Percentiles rank a stretch among this genome's conserved stretches.
Evolutionary conservation across 768 basidiomycete genomes (phyloP).

Genomic region (Crucibulum laeve): DNA sequence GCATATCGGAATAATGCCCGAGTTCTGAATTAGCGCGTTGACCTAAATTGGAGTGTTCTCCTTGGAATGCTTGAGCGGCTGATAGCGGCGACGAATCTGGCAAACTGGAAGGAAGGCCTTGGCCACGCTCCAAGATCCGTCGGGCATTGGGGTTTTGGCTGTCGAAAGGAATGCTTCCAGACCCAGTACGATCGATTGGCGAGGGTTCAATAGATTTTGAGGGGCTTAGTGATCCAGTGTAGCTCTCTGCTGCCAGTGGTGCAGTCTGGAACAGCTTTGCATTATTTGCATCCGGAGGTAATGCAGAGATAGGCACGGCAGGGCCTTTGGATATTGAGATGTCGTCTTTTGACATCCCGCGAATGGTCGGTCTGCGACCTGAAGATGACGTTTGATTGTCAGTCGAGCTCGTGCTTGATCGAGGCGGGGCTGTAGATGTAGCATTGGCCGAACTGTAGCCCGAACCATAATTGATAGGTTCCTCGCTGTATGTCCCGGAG

Average conservation of each 20-base stretch:
- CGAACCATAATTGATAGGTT: conserved; percentile 40
- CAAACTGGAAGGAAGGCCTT: conserved; percentile 45
- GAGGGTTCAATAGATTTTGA: conserved; percentile 49
- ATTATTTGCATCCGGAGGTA: conserved; percentile 50
- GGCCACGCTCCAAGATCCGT: conserved; percentile 36
- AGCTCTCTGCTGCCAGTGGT: conserved; percentile 27
- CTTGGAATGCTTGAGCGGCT: conserved; percentile 41
- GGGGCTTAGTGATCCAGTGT: conserved; percentile 45
- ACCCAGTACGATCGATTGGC: conserved; percentile 35
- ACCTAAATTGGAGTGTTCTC: conserved; percentile 30
- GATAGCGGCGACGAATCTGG: conserved; percentile 61
- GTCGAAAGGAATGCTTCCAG: conserved; percentile 24
- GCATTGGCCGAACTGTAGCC: conserved; percentile 21
- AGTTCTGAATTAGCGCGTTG: conserved; percentile 77
- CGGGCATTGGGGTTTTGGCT: conserved; percentile 30
- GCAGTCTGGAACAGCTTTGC: conserved; percentile 56
- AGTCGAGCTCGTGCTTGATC: conserved; percentile 49
- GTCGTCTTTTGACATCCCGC: conserved; percentile 55
- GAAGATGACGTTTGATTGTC: conserved; percentile 27
- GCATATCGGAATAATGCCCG: conserved; percentile 74
- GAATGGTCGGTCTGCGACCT: conserved; percentile 30
- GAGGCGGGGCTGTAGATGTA: conserved; percentile 36
- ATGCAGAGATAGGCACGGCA: conserved; percentile 53
- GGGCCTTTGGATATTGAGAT: conserved; percentile 43
- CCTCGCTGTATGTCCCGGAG: conserved; percentile 75